Conservation (phyloP, 345 rosid species). For the Hibiscus syriacus region DNA sequence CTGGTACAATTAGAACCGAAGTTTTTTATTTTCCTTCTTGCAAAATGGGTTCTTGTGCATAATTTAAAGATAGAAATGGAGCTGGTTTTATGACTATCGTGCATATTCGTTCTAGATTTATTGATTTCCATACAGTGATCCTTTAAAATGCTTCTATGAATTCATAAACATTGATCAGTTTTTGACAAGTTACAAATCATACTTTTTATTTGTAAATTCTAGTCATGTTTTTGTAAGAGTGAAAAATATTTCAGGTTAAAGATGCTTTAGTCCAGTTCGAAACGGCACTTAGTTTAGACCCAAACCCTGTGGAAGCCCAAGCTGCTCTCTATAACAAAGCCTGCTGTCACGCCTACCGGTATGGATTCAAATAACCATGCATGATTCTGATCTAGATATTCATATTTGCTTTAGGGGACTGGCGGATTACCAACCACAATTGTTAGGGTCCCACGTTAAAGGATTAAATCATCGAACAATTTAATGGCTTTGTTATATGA, state of each 20-base stretch:
- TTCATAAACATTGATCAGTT: background rate
- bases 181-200: too few relatives aligned
- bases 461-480: too few relatives aligned
- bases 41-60: background rate
- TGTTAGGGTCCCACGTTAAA: too few relatives aligned
- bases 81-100: background rate
- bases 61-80: background rate
- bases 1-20: background rate
- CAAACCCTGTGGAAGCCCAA: constrained; percentile 71
- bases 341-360: constrained; percentile 84
- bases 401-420: background rate
- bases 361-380: constrained; percentile 7
- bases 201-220: too few relatives aligned
- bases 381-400: background rate
- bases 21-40: too few relatives aligned
- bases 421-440: background rate
- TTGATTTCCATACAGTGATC: background rate
- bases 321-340: constrained; percentile 92
- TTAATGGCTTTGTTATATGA: too few relatives aligned
- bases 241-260: constrained; percentile 63
- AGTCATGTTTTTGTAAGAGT: too few relatives aligned
- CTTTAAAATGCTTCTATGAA: background rate
- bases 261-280: constrained; percentile 83
- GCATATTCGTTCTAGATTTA: background rate
- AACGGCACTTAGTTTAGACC: constrained; percentile 61